Conservation (phyloP, 2,329 filamentous ascomycete genomes). For the Chalara sp. region DNA sequence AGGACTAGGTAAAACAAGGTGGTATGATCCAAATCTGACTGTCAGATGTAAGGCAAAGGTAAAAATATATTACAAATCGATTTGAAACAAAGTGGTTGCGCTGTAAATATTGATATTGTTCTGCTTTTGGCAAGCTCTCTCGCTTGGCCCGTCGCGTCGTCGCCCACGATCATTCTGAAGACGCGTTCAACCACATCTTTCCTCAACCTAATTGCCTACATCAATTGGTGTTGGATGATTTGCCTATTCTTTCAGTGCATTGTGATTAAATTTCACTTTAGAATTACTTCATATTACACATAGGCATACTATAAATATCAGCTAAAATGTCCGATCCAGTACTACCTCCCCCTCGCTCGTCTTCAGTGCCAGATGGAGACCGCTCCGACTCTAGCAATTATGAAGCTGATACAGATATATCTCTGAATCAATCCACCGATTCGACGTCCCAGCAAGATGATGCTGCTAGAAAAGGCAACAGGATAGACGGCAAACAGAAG, state of each 20-base stretch:
- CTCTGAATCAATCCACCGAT: constrained; percentile 12
- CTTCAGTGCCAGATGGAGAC: constrained; percentile 11
- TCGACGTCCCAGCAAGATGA: constrained; percentile 16
- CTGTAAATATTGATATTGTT: too few species aligned
- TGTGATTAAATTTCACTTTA: constrained; percentile 6
- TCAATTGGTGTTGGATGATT: constrained; percentile 5
- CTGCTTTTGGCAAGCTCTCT: too few species aligned
- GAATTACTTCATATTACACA: constrained; percentile 5
- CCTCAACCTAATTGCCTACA: constrained; percentile 8
- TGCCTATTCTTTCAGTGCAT: neutral
- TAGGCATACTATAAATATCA: constrained; percentile 19
- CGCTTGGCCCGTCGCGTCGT: too few species aligned
- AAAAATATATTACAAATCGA: too few species aligned
- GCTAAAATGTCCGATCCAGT: constrained; percentile 27
- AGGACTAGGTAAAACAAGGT: too few species aligned
- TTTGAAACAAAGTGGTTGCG: too few species aligned
- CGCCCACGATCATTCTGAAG: neutral
- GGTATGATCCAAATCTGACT: too few species aligned
- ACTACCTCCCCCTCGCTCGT: constrained; percentile 22
- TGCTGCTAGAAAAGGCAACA: constrained; percentile 15
- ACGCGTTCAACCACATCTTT: constrained; percentile 1
- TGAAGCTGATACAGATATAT: constrained; percentile 16
- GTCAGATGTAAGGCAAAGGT: too few species aligned
- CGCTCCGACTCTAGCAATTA: constrained; percentile 13
- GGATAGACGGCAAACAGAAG: constrained; percentile 37